Evolutionary conservation across 2,329 filamentous ascomycete species (phyloP), one percentile per base, ranked within the genome.

Genomic region (Cladobotryum protrusum): DNA sequence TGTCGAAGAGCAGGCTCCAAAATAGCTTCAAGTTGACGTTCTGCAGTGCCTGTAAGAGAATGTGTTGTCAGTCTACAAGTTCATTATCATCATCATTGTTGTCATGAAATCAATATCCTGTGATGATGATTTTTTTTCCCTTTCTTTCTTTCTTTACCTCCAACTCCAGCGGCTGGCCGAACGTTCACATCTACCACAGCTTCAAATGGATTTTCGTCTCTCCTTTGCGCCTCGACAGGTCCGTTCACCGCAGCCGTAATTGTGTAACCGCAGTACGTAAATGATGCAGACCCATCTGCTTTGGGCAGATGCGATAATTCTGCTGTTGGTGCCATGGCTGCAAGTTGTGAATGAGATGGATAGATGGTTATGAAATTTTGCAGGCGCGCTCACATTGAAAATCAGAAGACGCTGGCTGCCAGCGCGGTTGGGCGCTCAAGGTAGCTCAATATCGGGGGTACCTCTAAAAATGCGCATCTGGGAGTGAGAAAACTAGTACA

Each of bases 151-250:
- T 13, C 6, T 20, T 64, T 67, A 84, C 90, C 86, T 73, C 87
- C 89, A 42, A 93, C 84, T 14, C 91, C 91, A 56, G 86, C 83
- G 34, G 87, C 85, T 44, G 92, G 92, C 66, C 93, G 83, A 56
- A 99, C 81, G 64, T 92, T 83, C 51, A 99, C 88, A 69, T 97
- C 93, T 57, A 99, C 76, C 45, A 86, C 82, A 24, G 92, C 89
- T 72, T 96, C 90, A 68, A 95, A 91, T 7, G 93, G 87, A 57
- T 93, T 82, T 67, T 97, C 89, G 64, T 99, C 92, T 61, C 89
- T 83, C 61, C 91, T 82, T 59, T 84, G 83, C 14, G 92, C 89
- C 72, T 99, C 93, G 58, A 97, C 82, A 14, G 93, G 93, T 0
- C 92, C 93, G 69, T 96, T 97, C 57, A 95, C 89, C 13, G 89